Conservation (phyloP, 805 yeast genomes). For the Candida endomychidarum region DNA sequence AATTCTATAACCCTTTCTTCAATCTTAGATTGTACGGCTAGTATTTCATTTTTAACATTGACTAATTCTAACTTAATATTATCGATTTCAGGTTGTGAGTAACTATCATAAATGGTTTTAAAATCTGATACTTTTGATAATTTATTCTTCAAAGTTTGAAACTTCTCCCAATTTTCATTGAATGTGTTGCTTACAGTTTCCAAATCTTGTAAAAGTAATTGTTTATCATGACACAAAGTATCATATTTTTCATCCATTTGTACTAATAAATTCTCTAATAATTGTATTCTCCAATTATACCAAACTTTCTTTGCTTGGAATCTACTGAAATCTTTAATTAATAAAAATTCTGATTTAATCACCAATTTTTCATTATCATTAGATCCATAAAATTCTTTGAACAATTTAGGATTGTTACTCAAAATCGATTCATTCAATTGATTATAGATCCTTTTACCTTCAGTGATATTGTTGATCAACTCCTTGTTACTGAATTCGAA, state of each 20-base stretch:
- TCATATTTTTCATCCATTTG: conserved; percentile 22
- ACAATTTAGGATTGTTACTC: conserved; percentile 48
- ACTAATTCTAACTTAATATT: conserved; percentile 13
- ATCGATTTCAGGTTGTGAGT: conserved; percentile 12
- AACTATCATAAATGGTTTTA: conserved; percentile 10
- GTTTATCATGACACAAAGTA: conserved; percentile 12
- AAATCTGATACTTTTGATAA: conserved; percentile 19
- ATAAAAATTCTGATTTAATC: conserved; percentile 49
- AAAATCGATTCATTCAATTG: conserved; percentile 47
- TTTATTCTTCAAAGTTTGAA: conserved; percentile 16
- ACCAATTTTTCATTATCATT: conserved; percentile 35
- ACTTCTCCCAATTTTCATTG: conserved; percentile 12
- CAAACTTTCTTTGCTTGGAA: conserved; percentile 55
- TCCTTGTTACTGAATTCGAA: conserved; percentile 56
- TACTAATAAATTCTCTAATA: conserved; percentile 45
- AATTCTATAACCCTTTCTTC: conserved; percentile 5
- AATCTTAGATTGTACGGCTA: conserved; percentile 15
- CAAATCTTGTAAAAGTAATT: conserved; percentile 4
- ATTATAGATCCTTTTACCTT: conserved; percentile 48
- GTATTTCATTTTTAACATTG: conserved; percentile 13
- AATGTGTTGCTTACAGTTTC: conserved; percentile 10
- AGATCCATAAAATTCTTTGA: conserved; percentile 48
- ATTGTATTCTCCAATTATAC: conserved; percentile 62
- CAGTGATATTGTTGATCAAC: conserved; percentile 47
- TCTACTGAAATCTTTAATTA: conserved; percentile 51